Percentiles rank a stretch among this genome's conserved stretches.
Evolutionary conservation across 2,329 filamentous ascomycete species (phyloP).

Genomic region (Xylariaceae sp.): DNA sequence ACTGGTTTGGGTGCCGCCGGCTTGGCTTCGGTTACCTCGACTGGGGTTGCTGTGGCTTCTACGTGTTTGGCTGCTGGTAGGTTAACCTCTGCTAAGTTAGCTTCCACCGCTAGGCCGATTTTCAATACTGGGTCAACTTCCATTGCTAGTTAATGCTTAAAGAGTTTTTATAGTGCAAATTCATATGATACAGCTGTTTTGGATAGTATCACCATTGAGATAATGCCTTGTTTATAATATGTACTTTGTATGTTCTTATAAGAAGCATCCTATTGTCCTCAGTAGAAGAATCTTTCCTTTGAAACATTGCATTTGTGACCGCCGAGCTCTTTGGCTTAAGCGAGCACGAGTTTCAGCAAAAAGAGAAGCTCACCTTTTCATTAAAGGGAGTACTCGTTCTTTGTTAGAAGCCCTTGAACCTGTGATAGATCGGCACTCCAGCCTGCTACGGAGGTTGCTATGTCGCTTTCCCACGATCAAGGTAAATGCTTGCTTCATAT

Average conservation of each 20-base stretch:
- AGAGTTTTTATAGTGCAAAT: no score
- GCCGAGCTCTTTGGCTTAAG: background rate
- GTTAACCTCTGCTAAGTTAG: background rate
- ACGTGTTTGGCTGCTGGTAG: background rate
- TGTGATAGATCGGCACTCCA: no score
- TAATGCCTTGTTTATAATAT: no score
- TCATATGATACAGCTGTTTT: no score
- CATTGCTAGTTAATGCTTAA: no score
- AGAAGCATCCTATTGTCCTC: constrained; percentile 10
- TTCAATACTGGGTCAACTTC: no score
- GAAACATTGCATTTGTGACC: background rate
- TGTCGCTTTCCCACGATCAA: no score
- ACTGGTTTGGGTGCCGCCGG: background rate
- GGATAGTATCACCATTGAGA: no score
- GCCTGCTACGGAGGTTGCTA: no score
- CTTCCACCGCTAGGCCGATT: background rate
- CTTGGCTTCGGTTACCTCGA: constrained; percentile 9
- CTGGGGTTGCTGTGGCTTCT: background rate
- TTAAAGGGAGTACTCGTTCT: no score
- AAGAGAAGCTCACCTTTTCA: background rate
- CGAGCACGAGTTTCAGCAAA: background rate
- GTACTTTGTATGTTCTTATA: background rate
- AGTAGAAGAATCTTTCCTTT: background rate
- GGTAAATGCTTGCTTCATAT: no score
- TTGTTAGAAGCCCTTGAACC: no score